Evolutionary conservation across 257 asterid genomes (phyloP), one percentile per base, ranked within the genome.

Genomic region (Capsicum rhomboideum): DNA sequence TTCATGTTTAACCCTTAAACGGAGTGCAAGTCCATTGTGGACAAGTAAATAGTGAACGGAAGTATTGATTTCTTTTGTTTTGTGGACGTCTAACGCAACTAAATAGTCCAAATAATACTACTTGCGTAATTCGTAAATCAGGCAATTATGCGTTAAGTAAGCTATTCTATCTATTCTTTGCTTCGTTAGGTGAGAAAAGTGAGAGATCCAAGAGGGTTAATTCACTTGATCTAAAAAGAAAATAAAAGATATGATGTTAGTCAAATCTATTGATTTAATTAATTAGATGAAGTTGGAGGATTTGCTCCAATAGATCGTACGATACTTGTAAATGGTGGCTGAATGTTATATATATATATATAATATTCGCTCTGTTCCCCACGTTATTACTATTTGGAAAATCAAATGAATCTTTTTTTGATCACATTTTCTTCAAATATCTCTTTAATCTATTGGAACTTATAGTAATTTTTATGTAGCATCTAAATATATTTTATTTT

Each of bases 161-260:
- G 59, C 55, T 46, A 74, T 8, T 74, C 29, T 46, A n/a, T 74
- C 80, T 21, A 74, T 75, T 75, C 14, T 77, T 50, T 50, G 82
- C 82, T 50, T 50, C 63, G 63, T 14, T 77, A 17, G 16, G 8
- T 21, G 82, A 26, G 82, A 50, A 50, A 77, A 77, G 63, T 77
- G 82, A 49, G 59, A 16, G 82, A 77, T 77, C 82, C 82, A 77
- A 77, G 82, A 77, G 46, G 44, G 17, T 50, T 50, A 77, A 77
- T n/a, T 34, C 21, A 77, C 63, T 77, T 50, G 63, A 77, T 49
- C 44, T 26, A 7, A 44, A 49, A 21, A 4, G 9, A 31, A 74
- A 46, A 71, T 6, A 0, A 46, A 7, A 8, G 1, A 34, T 34
- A 34, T 34, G 40, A 34, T 28, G 3, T n/a, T 77, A 77, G 82